Conservation (phyloP, 306 rosid genomes). For the Malus asiatica region DNA sequence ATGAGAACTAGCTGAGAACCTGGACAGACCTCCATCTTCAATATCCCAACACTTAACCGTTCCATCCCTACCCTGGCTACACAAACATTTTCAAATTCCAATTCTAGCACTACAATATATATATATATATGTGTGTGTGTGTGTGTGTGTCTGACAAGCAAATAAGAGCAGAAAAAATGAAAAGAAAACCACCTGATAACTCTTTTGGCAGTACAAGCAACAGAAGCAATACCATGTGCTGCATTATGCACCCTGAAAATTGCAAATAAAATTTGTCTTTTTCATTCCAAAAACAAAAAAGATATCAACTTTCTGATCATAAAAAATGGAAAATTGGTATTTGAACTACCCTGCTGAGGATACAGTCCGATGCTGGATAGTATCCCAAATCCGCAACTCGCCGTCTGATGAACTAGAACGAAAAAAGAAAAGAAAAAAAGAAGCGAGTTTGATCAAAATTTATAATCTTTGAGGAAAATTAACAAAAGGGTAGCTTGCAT, state of each 20-base stretch:
- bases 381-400: slow-evolving; percentile 85
- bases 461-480: not conserved
- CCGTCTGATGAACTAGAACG: slow-evolving; percentile 66
- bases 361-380: slow-evolving; percentile 59
- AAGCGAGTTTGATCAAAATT: not conserved
- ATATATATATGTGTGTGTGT: no score
- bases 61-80: slow-evolving; percentile 98
- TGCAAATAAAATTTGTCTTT: not conserved
- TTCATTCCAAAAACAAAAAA: not conserved
- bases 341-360: slow-evolving; percentile 61
- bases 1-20: slow-evolving; percentile 34
- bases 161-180: not conserved
- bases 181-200: slow-evolving; percentile 49
- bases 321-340: not conserved
- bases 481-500: not conserved
- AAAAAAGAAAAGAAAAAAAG: not conserved
- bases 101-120: not conserved
- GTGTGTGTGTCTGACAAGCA: no score
- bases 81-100: slow-evolving; percentile 8
- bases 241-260: slow-evolving; percentile 74
- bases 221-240: slow-evolving; percentile 64
- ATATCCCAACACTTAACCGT: slow-evolving; percentile 87
- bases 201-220: slow-evolving; percentile 53
- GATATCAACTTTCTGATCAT: not conserved
- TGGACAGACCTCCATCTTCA: slow-evolving; percentile 56